Evolutionary conservation across 1,284 basidiomycete genomes (phyloP), one percentile per base, ranked within the genome.

Genomic region (Cryptococcus deneoformans): DNA sequence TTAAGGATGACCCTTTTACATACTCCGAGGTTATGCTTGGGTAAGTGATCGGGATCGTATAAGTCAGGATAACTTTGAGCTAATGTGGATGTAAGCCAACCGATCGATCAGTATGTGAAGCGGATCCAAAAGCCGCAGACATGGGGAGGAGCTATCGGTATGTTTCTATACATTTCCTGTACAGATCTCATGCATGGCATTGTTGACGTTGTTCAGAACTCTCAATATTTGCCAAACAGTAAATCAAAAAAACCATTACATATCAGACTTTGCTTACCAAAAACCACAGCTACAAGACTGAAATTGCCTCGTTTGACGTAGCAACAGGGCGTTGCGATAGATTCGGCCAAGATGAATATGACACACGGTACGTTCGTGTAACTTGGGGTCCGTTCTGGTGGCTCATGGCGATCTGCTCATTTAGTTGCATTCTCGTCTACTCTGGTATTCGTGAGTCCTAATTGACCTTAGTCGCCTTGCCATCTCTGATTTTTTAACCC

Each of bases 81-180:
- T 29, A 29, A 29, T 29, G 29, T 29, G 20, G 53, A n/a, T 8
- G 43, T 42, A 10, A 87, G 92, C 9, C 85, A 85, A 70, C 79
- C 88, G 3, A 84, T 86, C 6, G 82, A 86, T 12, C 81, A 85
- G 49, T 97, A 97, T 73, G 88, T 92, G 63, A 67, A 80, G 5
- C 88, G 87, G 5, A 96, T 97, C 59, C 79, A 86, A 46, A 87
- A 87, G 50, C 85, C 89, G 1, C 79, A 84, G 1, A 85, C 88
- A 0, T 97, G 93, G 93, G 93, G 93, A 46, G 94, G 93, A 12
- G 93, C 93, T 2, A 95, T 96, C 69, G 77, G 77, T 77, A 43
- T 48, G 69, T 53, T n/a, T 6, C 24, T 40, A 6, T 24, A 16
- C n/a, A 50, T 39, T 44, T 29, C 29, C 29, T 29, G 29, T 29